Conservation (phyloP, 805 yeast species). For the Ogataea populi-albae region DNA sequence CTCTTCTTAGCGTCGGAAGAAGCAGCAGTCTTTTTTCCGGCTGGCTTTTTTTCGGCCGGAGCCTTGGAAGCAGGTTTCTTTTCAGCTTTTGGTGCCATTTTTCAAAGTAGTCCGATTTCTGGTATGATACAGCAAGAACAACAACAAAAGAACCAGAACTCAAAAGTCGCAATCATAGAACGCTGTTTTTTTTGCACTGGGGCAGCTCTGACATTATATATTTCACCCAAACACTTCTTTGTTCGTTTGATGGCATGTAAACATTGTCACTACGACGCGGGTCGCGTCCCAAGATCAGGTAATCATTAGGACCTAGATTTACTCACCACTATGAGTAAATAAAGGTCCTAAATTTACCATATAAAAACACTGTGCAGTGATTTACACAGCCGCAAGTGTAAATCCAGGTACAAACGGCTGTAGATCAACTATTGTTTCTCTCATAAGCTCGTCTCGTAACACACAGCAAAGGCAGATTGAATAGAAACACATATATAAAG, state of each 20-base stretch:
- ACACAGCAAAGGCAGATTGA: too few relatives aligned
- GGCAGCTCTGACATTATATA: constrained; percentile 1
- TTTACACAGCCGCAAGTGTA: constrained; percentile 6
- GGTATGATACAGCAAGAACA: too few relatives aligned
- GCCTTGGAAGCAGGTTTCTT: constrained; percentile 88
- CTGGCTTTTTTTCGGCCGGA: constrained; percentile 93
- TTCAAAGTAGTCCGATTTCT: constrained; percentile 18
- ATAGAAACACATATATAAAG: too few relatives aligned
- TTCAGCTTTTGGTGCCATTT: constrained; percentile 66
- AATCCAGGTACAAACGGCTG: constrained; percentile 4
- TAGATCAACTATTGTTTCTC: too few relatives aligned
- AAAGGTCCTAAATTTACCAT: neutral
- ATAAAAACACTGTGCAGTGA: neutral
- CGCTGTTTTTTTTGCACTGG: too few relatives aligned
- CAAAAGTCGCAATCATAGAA: too few relatives aligned
- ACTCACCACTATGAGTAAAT: neutral
- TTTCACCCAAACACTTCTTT: too few relatives aligned
- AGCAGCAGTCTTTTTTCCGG: constrained; percentile 87
- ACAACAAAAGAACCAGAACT: too few relatives aligned
- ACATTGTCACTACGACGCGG: neutral
- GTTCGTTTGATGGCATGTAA: too few relatives aligned
- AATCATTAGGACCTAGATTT: constrained; percentile 1
- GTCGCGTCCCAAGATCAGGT: neutral
- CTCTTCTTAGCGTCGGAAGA: constrained; percentile 85
- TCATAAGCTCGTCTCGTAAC: too few relatives aligned